These are phyloP conservation scores for Spiraea crenata DNA, from an alignment of 331 rosid genomes.

Conservation along the genomic window DNA sequence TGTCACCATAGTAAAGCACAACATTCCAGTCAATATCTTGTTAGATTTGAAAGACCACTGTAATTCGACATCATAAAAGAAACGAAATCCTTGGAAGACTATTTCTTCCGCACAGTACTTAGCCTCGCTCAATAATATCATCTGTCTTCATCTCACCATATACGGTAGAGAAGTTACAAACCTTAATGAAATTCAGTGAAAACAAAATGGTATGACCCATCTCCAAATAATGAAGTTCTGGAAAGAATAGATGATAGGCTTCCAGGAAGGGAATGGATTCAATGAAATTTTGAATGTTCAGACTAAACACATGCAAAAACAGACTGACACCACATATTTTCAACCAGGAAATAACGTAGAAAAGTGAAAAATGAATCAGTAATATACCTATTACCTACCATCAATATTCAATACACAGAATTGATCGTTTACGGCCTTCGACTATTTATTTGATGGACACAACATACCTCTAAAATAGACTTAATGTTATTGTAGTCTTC, in stretches of 20 bases:
- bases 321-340: background rate
- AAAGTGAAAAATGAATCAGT: too few species aligned
- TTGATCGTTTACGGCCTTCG: too few species aligned
- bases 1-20: conserved; percentile 26
- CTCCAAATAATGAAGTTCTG: background rate
- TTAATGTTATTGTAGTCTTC: conserved; percentile 50
- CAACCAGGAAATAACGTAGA: background rate
- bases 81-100: background rate
- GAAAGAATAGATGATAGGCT: background rate
- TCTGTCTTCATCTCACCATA: background rate
- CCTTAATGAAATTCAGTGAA: background rate
- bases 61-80: background rate
- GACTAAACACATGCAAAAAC: background rate
- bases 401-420: background rate
- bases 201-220: background rate
- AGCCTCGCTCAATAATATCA: background rate
- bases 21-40: conserved; percentile 8
- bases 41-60: background rate
- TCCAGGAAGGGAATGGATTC: background rate
- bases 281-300: background rate
- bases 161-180: background rate
- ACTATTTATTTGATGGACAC: too few species aligned
- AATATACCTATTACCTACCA: too few species aligned
- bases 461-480: conserved; percentile 54
- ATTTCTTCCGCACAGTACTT: background rate